These are phyloP conservation scores for Phlegmacium glaucopus DNA, from an alignment of 768 basidiomycete species.

Conservation along the genomic window DNA sequence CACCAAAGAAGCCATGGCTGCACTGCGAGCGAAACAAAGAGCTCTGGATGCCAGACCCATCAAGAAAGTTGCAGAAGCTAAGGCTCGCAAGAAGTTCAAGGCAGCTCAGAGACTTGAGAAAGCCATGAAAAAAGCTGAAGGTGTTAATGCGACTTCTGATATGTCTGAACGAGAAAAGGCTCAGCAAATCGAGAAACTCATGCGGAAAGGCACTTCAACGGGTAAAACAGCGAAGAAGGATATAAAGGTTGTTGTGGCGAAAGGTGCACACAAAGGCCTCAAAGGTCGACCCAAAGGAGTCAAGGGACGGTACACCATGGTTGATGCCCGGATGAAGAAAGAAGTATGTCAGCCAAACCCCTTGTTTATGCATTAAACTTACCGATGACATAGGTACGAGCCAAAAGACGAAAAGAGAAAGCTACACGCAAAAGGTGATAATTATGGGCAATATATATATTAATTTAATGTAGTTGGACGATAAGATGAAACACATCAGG, in stretches of 20 bases:
- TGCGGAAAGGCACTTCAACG: conserved; percentile 74
- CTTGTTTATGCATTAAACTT: not conserved
- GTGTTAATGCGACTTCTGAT: conserved; percentile 82
- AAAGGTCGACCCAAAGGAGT: conserved; percentile 95
- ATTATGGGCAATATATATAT: not conserved
- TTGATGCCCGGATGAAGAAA: conserved; percentile 91
- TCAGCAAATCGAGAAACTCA: conserved; percentile 86
- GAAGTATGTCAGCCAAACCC: conserved; percentile 49
- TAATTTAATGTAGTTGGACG: not conserved
- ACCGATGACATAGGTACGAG: conserved; percentile 56
- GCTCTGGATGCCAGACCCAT: conserved; percentile 96
- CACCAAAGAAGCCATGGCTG: conserved; percentile 90
- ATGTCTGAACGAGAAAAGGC: conserved; percentile 96
- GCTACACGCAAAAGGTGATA: conserved; percentile 59
- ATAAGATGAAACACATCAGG: not conserved
- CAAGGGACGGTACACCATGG: conserved; percentile 94
- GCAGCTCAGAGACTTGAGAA: conserved; percentile 84
- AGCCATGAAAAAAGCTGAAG: conserved; percentile 94
- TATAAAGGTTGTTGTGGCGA: conserved; percentile 87
- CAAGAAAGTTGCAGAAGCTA: conserved; percentile 98
- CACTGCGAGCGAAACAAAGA: conserved; percentile 84
- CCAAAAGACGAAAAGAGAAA: conserved; percentile 77
- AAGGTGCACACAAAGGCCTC: conserved; percentile 83
- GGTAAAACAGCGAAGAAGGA: conserved; percentile 68
- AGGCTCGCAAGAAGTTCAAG: conserved; percentile 93